phyloP scores from a whole-genome alignment of 371 early-diverging fungal genomes.

The Dichotomocladium elegans region DNA sequence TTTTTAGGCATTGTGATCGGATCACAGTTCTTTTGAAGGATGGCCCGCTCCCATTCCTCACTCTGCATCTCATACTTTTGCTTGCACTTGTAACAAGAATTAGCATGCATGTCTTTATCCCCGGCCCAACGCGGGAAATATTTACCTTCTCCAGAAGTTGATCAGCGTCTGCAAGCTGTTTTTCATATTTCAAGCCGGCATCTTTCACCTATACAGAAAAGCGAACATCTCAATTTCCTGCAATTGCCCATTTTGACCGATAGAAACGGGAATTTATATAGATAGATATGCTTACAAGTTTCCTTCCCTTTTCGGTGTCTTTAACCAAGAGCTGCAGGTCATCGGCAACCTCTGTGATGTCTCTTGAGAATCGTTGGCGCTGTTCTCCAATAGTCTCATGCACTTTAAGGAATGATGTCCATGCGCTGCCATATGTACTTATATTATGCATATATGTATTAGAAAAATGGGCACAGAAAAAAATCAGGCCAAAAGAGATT shows the following conservation, averaged over 20 bases:
- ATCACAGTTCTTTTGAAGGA: constrained; percentile 62
- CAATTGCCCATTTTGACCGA: too few species aligned
- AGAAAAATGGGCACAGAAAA: too few species aligned
- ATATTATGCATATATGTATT: not conserved
- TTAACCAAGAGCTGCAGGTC: constrained; percentile 64
- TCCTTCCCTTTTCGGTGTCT: constrained; percentile 77
- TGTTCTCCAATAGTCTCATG: constrained; percentile 78
- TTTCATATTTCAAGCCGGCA: constrained; percentile 65
- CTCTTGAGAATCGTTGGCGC: constrained; percentile 57
- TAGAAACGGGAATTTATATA: too few species aligned
- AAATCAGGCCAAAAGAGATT: not conserved
- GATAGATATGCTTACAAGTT: constrained; percentile 59
- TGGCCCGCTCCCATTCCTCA: constrained; percentile 78
- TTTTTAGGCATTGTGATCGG: constrained; percentile 46
- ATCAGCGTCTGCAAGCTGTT: constrained; percentile 67
- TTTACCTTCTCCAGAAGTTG: constrained; percentile 72
- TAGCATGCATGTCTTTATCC: not conserved
- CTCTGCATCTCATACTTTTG: constrained; percentile 68
- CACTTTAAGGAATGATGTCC: constrained; percentile 60
- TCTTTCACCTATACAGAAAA: constrained; percentile 62
- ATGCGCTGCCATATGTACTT: constrained; percentile 59
- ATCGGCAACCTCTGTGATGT: constrained; percentile 65
- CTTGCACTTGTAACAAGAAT: constrained; percentile 44
- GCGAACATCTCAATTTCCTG: too few species aligned
- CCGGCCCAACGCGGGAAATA: too few species aligned